Conservation (phyloP, 495 filamentous ascomycete species). For the Trichoderma asperelloides region DNA sequence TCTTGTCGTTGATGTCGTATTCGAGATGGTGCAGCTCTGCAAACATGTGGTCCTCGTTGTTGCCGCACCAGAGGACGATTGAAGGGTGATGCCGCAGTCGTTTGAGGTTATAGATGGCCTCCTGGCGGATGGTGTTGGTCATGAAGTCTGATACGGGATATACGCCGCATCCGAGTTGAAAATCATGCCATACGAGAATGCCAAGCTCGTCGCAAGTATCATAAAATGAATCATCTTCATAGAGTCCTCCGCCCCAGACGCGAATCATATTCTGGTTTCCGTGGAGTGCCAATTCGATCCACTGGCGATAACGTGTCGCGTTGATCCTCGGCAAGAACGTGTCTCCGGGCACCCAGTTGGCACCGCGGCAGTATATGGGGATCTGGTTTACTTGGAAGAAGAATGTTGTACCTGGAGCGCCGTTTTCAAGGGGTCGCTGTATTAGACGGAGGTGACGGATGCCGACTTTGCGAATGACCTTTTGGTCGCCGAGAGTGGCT, state of each 20-base stretch:
- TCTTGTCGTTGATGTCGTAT: slow-evolving; percentile 57
- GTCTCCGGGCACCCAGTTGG: slow-evolving; percentile 72
- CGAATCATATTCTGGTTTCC: slow-evolving; percentile 57
- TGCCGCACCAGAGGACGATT: slow-evolving; percentile 70
- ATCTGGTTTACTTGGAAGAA: slow-evolving; percentile 64
- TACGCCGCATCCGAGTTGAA: slow-evolving; percentile 71
- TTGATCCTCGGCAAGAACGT: slow-evolving; percentile 53
- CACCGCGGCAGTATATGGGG: slow-evolving; percentile 62
- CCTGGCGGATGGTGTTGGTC: slow-evolving; percentile 53
- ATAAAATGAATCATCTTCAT: slow-evolving; percentile 67
- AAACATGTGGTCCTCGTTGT: slow-evolving; percentile 83
- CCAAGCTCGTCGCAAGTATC: slow-evolving; percentile 66
- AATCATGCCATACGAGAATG: slow-evolving; percentile 77
- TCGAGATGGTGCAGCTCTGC: slow-evolving; percentile 54
- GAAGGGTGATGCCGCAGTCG: slow-evolving; percentile 69
- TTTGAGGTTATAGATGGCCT: slow-evolving; percentile 60
- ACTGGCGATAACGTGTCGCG: slow-evolving; percentile 49
- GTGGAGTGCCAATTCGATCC: slow-evolving; percentile 52
- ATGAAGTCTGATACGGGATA: slow-evolving; percentile 62
- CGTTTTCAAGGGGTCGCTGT: slow-evolving; percentile 44
- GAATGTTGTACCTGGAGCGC: slow-evolving; percentile 58
- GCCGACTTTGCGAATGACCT: slow-evolving; percentile 48
- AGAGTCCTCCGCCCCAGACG: slow-evolving; percentile 75
- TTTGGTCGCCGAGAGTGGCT: slow-evolving; percentile 26
- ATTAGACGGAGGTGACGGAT: slow-evolving; percentile 54